Evolutionary conservation across 805 yeast species (phyloP).

Genomic region (Starmerella cellae): DNA sequence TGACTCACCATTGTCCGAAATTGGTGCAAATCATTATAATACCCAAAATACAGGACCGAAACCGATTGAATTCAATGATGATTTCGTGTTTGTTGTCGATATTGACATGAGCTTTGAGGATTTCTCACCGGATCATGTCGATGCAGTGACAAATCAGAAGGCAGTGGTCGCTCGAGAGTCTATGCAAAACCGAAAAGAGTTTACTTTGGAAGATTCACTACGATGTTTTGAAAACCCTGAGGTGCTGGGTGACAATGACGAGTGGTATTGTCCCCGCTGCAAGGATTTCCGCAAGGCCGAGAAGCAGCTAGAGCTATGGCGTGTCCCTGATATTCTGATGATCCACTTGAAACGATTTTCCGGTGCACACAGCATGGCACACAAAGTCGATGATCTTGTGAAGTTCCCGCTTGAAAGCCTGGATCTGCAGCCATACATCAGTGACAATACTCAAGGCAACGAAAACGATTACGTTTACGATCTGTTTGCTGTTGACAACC

Average conservation of each 20-base stretch:
- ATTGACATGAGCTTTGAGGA: conserved; percentile 3
- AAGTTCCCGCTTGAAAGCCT: conserved; percentile 77
- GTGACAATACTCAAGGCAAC: conserved; percentile 20
- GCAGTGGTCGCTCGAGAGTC: conserved; percentile 16
- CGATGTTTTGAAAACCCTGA: conserved; percentile 67
- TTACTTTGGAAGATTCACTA: conserved; percentile 62
- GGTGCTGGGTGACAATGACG: conserved; percentile 71
- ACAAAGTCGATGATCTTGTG: conserved; percentile 73
- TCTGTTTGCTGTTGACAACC: conserved; percentile 85
- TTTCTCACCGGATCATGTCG: not conserved
- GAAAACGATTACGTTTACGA: conserved; percentile 48
- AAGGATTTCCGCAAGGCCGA: conserved; percentile 82
- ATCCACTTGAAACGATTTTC: conserved; percentile 86
- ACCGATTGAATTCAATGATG: not conserved
- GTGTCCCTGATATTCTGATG: conserved; percentile 79
- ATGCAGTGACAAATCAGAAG: conserved; percentile 13
- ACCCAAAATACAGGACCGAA: not conserved
- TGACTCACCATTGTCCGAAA: not conserved
- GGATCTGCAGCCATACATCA: conserved; percentile 51
- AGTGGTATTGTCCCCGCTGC: conserved; percentile 90
- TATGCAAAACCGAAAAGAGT: conserved; percentile 26
- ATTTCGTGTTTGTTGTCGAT: conserved; percentile 13
- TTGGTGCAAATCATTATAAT: no score
- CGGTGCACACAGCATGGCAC: conserved; percentile 70
- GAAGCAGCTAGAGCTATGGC: conserved; percentile 83